Base-by-base conservation (phyloP, 352 stramenopile species). In the Phytophthora colocasiae region DNA sequence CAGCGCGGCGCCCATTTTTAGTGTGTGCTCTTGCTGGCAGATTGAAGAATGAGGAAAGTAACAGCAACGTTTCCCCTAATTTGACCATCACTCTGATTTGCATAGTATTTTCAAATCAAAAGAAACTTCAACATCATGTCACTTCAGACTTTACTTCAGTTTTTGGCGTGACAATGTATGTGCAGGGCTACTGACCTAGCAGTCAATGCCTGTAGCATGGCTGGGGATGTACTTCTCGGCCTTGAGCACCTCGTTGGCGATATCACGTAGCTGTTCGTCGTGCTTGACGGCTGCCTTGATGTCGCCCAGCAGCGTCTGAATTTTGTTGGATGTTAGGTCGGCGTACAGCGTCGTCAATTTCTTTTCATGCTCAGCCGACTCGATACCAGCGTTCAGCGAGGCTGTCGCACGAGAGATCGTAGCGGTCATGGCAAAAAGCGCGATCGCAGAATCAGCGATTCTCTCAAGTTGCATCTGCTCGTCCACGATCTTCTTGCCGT, bases 401-500 rank as follows among this genome's bases (percentile, higher is more conserved):
- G 70, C 68, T 39, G 75, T 92, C 15, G 87, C 85, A 51, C 89
- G 89, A 45, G 87, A 94, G 58, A 95, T 94, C 29, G 87, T 95
- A 34, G 87, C 78, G n/a, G 87, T 95, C 83, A 95, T 94, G 46
- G 87, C 86, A 68, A 88, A 95, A 41, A 97, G 65, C 14, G 83
- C 71, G 44, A 96, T 97, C 43, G 87, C 78, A 55, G 85, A 87
- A 68, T 96, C 87, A 10, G 89, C 89, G n/a, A 96, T 86, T 34
- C 89, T 81, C 73, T 92, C 85, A 34, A 96, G 66, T 69, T 95
- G 81, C 75, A 97, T 81, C 80, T 97, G 87, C 73, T 96, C 81
- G 56, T 96, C 77, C 31, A 96, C 77, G 36, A 97, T 83, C 69
- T 92, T 92, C 77, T 97, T 97, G 62, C 85, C 87, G 73, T 97